Percentiles rank a stretch among this genome's conserved stretches.
These are phyloP conservation scores for Zanthoxylum bungeanum DNA, from an alignment of 345 rosid genomes.

Conservation along the genomic window DNA sequence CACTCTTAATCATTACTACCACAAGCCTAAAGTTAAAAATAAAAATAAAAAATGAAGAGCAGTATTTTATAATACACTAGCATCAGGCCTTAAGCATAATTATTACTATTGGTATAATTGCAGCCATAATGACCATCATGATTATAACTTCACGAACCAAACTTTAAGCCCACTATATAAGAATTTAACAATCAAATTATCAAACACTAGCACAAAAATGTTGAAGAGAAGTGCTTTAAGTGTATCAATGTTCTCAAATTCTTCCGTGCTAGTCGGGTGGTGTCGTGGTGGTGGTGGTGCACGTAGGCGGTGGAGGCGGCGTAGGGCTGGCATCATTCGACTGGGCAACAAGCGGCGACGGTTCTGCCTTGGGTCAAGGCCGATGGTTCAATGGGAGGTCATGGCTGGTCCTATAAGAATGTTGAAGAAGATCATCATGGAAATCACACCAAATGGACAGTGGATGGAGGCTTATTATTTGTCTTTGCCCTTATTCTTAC, in stretches of 20 bases:
- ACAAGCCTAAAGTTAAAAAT: constrained; percentile 21
- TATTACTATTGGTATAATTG: no score
- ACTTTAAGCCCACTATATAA: constrained; percentile 14
- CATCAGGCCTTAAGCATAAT: constrained; percentile 22
- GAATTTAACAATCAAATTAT: no score
- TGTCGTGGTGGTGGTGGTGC: constrained; percentile 56
- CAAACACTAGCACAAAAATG: constrained; percentile 20
- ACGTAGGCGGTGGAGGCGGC: constrained; percentile 46
- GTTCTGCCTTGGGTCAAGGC: constrained; percentile 51
- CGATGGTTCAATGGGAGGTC: constrained; percentile 67
- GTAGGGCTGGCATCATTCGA: constrained; percentile 44
- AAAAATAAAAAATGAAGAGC: not conserved
- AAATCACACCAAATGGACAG: constrained; percentile 43
- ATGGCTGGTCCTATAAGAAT: constrained; percentile 48
- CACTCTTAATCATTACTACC: constrained; percentile 48
- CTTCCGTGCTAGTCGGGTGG: constrained; percentile 35
- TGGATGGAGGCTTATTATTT: constrained; percentile 42
- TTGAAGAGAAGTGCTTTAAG: constrained; percentile 25
- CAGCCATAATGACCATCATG: constrained; percentile 39
- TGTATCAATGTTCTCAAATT: constrained; percentile 30
- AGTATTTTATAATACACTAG: constrained; percentile 9
- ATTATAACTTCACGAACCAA: constrained; percentile 21
- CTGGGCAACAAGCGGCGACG: constrained; percentile 73
- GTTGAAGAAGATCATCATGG: constrained; percentile 58
- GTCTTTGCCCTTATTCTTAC: constrained; percentile 58